These are phyloP conservation scores for Ceriops zippeliana DNA, from an alignment of 345 rosid genomes.

Conservation along the genomic window DNA sequence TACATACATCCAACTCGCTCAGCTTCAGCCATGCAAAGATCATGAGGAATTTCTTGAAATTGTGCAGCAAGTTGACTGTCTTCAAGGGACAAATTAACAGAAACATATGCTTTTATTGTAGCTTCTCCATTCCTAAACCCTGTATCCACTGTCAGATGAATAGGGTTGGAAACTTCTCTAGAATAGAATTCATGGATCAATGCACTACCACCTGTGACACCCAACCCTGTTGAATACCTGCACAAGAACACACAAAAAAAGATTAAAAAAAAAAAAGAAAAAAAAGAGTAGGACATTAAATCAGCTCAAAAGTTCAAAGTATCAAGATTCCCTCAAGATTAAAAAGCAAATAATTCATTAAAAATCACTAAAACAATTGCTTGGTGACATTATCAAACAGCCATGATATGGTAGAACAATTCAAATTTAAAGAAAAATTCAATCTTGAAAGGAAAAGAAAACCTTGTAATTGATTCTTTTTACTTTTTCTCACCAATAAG, in stretches of 20 bases:
- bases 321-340: not conserved
- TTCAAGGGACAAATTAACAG: constrained; percentile 74
- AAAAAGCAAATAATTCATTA: not conserved
- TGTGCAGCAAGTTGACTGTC: constrained; percentile 86
- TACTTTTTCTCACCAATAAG: no score
- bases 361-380: not conserved
- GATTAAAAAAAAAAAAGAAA: no score
- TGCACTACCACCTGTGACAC: constrained; percentile 88
- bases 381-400: not conserved
- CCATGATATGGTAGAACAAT: not conserved
- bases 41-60: constrained; percentile 93
- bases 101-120: constrained; percentile 74
- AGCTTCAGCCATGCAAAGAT: constrained; percentile 92
- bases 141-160: constrained; percentile 87
- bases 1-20: constrained; percentile 92
- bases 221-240: constrained; percentile 94
- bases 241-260: constrained; percentile 1
- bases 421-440: not conserved
- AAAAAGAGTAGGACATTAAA: no score
- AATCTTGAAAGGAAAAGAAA: not conserved
- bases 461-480: not conserved
- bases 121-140: constrained; percentile 75
- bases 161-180: constrained; percentile 76
- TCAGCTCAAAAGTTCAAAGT: not conserved
- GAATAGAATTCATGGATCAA: constrained; percentile 93